These are phyloP conservation scores for Cercospora zeina DNA, from an alignment of 2,329 filamentous ascomycete genomes.

Conservation along the genomic window DNA sequence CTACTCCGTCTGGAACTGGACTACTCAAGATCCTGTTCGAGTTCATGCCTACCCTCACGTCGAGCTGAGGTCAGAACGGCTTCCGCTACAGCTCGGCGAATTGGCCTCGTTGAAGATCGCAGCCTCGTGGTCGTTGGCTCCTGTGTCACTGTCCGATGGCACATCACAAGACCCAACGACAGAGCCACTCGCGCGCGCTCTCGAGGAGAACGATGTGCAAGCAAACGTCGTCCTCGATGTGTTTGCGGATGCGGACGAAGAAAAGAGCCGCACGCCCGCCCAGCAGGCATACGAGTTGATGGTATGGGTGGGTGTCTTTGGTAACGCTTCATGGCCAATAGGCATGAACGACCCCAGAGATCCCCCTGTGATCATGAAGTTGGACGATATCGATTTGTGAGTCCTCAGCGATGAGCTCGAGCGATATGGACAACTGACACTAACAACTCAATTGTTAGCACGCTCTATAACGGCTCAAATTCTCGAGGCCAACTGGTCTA, in stretches of 20 bases:
- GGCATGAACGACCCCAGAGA: conserved; percentile 21
- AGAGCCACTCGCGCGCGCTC: conserved; percentile 8
- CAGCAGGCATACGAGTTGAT: conserved; percentile 30
- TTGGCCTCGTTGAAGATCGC: conserved; percentile 18
- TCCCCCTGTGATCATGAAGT: conserved; percentile 17
- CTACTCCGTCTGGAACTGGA: conserved; percentile 25
- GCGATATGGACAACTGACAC: neutral
- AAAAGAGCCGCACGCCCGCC: conserved; percentile 17
- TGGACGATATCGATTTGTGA: conserved; percentile 23
- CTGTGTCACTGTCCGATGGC: conserved; percentile 16
- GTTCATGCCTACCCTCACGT: conserved; percentile 27
- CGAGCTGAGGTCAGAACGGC: conserved; percentile 20
- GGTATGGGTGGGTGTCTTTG: conserved; percentile 29
- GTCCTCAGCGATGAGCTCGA: neutral
- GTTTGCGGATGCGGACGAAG: conserved; percentile 25
- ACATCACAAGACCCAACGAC: conserved; percentile 20
- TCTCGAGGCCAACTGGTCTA: conserved; percentile 24
- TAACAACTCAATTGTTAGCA: conserved; percentile 15
- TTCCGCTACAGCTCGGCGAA: conserved; percentile 20
- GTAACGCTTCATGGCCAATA: conserved; percentile 21
- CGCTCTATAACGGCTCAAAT: conserved; percentile 26
- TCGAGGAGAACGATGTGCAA: conserved; percentile 21
- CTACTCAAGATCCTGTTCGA: conserved; percentile 14
- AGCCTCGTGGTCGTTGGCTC: conserved; percentile 25
- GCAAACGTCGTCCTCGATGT: conserved; percentile 27